A percentile compares a stretch with the other conserved stretches of the same genome.
Conservation (phyloP, 805 yeast genomes). For the Pichia ethanolica region DNA sequence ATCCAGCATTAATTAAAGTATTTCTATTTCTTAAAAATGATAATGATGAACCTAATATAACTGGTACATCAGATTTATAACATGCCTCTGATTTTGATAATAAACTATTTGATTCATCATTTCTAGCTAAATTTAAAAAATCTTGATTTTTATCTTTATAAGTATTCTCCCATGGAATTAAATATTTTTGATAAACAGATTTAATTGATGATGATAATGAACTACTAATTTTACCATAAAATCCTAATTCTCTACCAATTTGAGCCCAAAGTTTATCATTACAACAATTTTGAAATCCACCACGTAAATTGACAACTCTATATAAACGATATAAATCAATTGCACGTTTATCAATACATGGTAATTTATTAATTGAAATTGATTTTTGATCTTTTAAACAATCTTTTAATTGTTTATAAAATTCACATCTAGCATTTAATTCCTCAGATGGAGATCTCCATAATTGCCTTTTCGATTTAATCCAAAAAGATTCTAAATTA, state of each 20-base stretch:
- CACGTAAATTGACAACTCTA: conserved; percentile 51
- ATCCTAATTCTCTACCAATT: conserved; percentile 74
- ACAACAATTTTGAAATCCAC: conserved; percentile 62
- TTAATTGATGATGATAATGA: conserved; percentile 63
- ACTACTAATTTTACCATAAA: conserved; percentile 62
- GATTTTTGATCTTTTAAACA: conserved; percentile 20
- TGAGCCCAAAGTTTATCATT: conserved; percentile 72
- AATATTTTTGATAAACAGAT: conserved; percentile 44
- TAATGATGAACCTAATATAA: conserved; percentile 38
- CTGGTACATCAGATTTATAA: conserved; percentile 23
- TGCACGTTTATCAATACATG: conserved; percentile 59
- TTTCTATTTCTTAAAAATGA: conserved; percentile 41
- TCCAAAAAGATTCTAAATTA: conserved; percentile 43
- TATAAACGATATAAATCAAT: conserved; percentile 57
- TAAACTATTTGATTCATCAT: conserved; percentile 4
- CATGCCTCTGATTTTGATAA: not conserved
- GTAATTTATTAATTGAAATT: conserved; percentile 37
- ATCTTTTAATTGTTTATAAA: conserved; percentile 38
- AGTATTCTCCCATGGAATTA: conserved; percentile 22
- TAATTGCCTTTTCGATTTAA: conserved; percentile 42
- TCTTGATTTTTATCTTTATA: conserved; percentile 9
- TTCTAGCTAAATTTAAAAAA: conserved; percentile 7
- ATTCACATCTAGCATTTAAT: conserved; percentile 36
- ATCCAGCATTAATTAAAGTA: conserved; percentile 42
- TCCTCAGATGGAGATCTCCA: conserved; percentile 39